Evolutionary conservation across 1,284 basidiomycete genomes (phyloP).

Genomic region (Waitea zeae): DNA sequence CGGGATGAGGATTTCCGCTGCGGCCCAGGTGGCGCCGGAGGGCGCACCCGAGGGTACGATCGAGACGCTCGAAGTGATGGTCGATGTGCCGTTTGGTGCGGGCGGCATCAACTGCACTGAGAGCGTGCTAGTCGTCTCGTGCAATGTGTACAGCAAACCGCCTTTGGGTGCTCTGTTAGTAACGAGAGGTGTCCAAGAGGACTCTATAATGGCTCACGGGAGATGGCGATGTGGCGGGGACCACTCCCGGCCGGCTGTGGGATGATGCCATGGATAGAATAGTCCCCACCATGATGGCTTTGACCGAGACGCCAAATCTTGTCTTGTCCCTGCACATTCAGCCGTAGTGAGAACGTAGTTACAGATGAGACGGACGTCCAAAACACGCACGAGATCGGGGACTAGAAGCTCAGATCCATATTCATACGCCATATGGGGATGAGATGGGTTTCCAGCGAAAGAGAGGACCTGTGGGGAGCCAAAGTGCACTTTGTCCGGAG

Average conservation of each 20-base stretch:
- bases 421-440: slow-evolving; percentile 47
- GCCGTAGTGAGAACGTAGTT: neutral
- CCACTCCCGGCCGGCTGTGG: slow-evolving; percentile 46
- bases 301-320: slow-evolving; percentile 43
- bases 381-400: slow-evolving; percentile 45
- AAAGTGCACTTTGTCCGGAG: slow-evolving; percentile 22
- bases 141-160: slow-evolving; percentile 37
- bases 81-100: slow-evolving; percentile 22
- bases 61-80: slow-evolving; percentile 31
- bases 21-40: slow-evolving; percentile 28
- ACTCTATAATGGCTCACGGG: slow-evolving; percentile 19
- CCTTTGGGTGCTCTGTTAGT: slow-evolving; percentile 17
- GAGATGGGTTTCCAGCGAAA: slow-evolving; percentile 33
- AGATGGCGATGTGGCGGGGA: slow-evolving; percentile 42
- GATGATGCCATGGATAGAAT: slow-evolving; percentile 40
- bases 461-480: slow-evolving; percentile 23
- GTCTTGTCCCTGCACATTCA: slow-evolving; percentile 33
- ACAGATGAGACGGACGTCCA: neutral
- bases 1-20: slow-evolving; percentile 25
- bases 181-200: neutral
- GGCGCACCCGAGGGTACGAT: slow-evolving; percentile 36
- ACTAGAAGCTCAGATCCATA: slow-evolving; percentile 35
- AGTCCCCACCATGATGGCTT: slow-evolving; percentile 21
- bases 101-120: slow-evolving; percentile 41
- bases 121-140: slow-evolving; percentile 47